These are phyloP conservation scores for Spathaspora girioi DNA, from an alignment of 805 yeast genomes.

Conservation along the genomic window DNA sequence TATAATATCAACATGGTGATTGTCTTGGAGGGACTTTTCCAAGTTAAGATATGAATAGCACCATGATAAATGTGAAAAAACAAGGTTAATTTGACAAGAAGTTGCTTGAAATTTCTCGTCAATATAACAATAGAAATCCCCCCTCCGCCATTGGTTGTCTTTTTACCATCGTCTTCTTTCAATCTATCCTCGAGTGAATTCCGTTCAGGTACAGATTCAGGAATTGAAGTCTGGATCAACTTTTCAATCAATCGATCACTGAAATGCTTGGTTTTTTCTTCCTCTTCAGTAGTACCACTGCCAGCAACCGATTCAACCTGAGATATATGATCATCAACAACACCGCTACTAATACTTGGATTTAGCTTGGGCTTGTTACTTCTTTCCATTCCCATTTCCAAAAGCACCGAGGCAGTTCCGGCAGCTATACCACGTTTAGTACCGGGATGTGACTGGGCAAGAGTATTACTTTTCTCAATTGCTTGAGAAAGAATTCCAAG, in stretches of 20 bases:
- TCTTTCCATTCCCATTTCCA: slow-evolving; percentile 30
- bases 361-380: slow-evolving; percentile 9
- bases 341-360: too few species aligned
- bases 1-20: slow-evolving; percentile 54
- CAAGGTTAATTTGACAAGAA: slow-evolving; percentile 53
- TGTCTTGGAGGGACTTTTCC: slow-evolving; percentile 76
- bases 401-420: slow-evolving; percentile 32
- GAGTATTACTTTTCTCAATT: slow-evolving; percentile 7
- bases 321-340: slow-evolving; percentile 17
- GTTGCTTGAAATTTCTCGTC: slow-evolving; percentile 52
- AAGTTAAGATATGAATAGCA: slow-evolving; percentile 55
- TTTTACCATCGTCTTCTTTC: slow-evolving; percentile 4
- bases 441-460: slow-evolving; percentile 18
- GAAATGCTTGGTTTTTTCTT: slow-evolving; percentile 41
- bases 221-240: slow-evolving; percentile 47
- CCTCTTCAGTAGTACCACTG: slow-evolving; percentile 13
- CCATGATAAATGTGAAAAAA: slow-evolving; percentile 62
- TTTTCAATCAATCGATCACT: slow-evolving; percentile 56
- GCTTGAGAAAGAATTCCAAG: slow-evolving; percentile 5
- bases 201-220: slow-evolving; percentile 47
- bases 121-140: slow-evolving; percentile 55
- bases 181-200: slow-evolving; percentile 39
- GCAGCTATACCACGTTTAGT: slow-evolving; percentile 32
- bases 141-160: slow-evolving; percentile 25
- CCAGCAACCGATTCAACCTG: slow-evolving; percentile 25